phyloP scores from a whole-genome alignment of 495 filamentous ascomycete species.

The Glonium stellatum region DNA sequence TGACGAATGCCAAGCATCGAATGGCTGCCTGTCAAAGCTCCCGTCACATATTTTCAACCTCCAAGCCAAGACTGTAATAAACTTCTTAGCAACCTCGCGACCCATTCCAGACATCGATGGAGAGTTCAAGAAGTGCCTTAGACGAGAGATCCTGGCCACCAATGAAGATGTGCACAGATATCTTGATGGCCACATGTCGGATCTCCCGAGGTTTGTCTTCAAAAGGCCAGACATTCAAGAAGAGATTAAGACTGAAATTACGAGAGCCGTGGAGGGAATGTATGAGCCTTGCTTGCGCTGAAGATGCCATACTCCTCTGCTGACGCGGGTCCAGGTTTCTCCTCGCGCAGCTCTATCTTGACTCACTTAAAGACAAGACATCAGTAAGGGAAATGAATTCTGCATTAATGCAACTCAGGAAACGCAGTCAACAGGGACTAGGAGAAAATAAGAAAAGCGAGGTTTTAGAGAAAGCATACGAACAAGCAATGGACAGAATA shows the following conservation, averaged over 20 bases:
- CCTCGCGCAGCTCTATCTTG: constrained; percentile 44
- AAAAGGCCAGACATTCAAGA: constrained; percentile 3
- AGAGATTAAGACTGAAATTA: constrained; percentile 11
- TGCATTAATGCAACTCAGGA: too few relatives aligned
- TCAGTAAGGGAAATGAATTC: too few relatives aligned
- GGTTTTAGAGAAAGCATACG: constrained; percentile 33
- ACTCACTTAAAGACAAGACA: constrained; percentile 37
- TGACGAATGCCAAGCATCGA: constrained; percentile 31
- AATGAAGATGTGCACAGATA: constrained; percentile 19
- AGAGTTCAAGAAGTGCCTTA: constrained; percentile 3
- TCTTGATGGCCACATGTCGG: constrained; percentile 11
- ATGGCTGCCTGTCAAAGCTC: constrained; percentile 8
- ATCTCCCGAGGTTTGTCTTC: constrained; percentile 13
- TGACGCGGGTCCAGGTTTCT: constrained; percentile 45
- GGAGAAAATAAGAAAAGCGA: constrained; percentile 14
- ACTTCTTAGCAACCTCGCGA: constrained; percentile 26
- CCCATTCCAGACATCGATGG: constrained; percentile 15
- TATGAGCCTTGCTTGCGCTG: not conserved
- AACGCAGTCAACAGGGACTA: constrained; percentile 31
- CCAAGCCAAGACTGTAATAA: constrained; percentile 25
- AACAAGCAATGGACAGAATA: constrained; percentile 40
- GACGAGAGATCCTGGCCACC: constrained; percentile 21
- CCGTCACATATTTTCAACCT: constrained; percentile 32
- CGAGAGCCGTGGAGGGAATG: constrained; percentile 23
- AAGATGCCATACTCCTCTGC: not conserved